Conservation (phyloP, 108 stramenopile genomes). For the Hondaea fermentalgiana region DNA sequence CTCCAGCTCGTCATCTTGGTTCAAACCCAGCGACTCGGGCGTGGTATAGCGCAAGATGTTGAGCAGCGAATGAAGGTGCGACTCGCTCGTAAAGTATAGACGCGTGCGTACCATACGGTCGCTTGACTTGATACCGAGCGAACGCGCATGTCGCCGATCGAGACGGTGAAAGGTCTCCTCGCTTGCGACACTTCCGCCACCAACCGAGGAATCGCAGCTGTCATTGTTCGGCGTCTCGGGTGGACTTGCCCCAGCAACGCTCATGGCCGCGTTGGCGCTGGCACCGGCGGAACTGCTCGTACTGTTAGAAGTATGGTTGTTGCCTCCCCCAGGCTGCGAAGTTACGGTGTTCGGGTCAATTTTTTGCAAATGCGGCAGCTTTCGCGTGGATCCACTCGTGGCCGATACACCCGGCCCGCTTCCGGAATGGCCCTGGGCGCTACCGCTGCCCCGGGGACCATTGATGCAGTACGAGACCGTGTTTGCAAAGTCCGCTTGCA, state of each 20-base stretch:
- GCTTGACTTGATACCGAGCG: slow-evolving; percentile 86
- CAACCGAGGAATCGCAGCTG: neutral
- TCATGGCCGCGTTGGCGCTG: neutral
- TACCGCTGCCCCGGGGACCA: neutral
- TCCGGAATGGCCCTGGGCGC: neutral
- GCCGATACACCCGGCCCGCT: too few relatives aligned
- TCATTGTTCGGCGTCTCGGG: neutral
- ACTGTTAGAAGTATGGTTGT: neutral
- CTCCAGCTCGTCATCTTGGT: neutral
- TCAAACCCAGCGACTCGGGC: slow-evolving; percentile 33
- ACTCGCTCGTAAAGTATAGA: slow-evolving; percentile 91
- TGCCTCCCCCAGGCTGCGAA: too few relatives aligned
- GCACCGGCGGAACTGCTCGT: neutral
- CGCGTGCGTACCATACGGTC: slow-evolving; percentile 89
- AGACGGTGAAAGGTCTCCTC: slow-evolving; percentile 20
- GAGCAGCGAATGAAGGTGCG: slow-evolving; percentile 85
- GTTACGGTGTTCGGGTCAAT: too few relatives aligned
- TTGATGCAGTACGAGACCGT: slow-evolving; percentile 2
- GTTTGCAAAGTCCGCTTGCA: slow-evolving; percentile 52
- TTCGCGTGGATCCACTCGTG: too few relatives aligned
- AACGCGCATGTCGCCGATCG: slow-evolving; percentile 52
- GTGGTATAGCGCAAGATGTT: slow-evolving; percentile 80
- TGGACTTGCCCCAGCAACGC: neutral
- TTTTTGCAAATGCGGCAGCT: too few relatives aligned
- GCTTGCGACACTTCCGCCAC: neutral